Evolutionary conservation across 1,284 basidiomycete species (phyloP).

Genomic region (Ceratobasidium sp.): DNA sequence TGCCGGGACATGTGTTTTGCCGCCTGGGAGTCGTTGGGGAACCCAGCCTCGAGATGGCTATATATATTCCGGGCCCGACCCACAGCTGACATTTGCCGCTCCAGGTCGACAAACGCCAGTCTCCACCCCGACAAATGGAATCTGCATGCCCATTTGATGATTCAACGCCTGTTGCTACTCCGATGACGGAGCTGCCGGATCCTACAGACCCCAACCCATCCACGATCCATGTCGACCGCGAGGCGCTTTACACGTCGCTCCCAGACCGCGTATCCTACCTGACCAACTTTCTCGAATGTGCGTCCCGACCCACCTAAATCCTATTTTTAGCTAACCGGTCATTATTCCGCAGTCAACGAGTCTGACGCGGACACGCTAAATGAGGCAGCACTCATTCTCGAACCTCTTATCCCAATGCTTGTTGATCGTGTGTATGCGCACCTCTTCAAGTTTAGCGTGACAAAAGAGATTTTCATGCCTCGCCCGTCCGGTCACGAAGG

Average conservation of each 20-base stretch:
- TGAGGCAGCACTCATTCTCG: constrained; percentile 33
- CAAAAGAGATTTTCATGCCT: constrained; percentile 25
- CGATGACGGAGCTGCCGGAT: neutral
- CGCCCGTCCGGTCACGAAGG: constrained; percentile 24
- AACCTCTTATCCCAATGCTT: constrained; percentile 23
- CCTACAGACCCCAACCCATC: neutral
- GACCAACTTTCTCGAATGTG: constrained; percentile 21
- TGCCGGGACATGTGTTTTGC: neutral
- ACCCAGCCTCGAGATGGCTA: constrained; percentile 3
- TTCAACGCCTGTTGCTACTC: neutral
- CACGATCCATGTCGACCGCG: constrained; percentile 8
- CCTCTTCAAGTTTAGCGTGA: constrained; percentile 33
- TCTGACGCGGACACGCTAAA: constrained; percentile 27
- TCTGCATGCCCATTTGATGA: neutral
- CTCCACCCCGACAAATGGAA: neutral
- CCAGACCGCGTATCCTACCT: constrained; percentile 30
- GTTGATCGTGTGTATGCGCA: constrained; percentile 33
- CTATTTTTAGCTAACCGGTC: neutral
- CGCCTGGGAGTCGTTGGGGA: neutral
- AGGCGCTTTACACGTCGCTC: constrained; percentile 30
- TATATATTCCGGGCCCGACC: neutral
- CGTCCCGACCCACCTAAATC: neutral
- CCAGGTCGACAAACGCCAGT: neutral
- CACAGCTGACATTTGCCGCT: neutral
- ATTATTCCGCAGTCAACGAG: constrained; percentile 18